Evolutionary conservation across 495 filamentous ascomycete genomes (phyloP).

Genomic region (Penicillium alfredii): DNA sequence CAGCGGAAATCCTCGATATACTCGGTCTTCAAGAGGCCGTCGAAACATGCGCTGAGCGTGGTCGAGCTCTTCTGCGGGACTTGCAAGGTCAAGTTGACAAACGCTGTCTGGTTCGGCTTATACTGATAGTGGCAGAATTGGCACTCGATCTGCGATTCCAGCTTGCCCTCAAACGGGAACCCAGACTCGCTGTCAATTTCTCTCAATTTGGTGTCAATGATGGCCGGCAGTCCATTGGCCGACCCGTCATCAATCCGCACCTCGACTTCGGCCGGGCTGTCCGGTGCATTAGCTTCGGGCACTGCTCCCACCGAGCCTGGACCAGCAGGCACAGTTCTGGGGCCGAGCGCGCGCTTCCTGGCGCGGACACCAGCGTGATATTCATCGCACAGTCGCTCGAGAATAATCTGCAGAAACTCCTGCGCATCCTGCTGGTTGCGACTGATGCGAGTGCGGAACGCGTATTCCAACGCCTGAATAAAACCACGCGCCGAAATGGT

Average conservation of each 20-base stretch:
- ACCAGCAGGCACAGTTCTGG: constrained; percentile 14
- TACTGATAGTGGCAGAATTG: constrained; percentile 83
- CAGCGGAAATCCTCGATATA: constrained; percentile 96
- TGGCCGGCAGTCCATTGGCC: constrained; percentile 33
- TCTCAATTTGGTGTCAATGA: constrained; percentile 40
- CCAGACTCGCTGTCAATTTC: constrained; percentile 56
- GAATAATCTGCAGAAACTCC: constrained; percentile 90
- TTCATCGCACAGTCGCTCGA: constrained; percentile 87
- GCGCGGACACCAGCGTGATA: constrained; percentile 79
- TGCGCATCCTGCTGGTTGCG: constrained; percentile 98
- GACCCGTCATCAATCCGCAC: constrained; percentile 41
- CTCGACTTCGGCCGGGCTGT: constrained; percentile 28
- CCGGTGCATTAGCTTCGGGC: constrained; percentile 12
- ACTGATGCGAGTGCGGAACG: constrained; percentile 84
- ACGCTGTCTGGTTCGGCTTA: constrained; percentile 71
- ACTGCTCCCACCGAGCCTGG: constrained; percentile 11
- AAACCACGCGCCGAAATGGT: constrained; percentile 83
- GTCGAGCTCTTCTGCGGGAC: constrained; percentile 73
- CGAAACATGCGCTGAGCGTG: constrained; percentile 71
- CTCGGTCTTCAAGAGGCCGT: constrained; percentile 89
- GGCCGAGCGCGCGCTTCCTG: constrained; percentile 38
- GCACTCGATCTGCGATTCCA: constrained; percentile 92
- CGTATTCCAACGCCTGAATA: constrained; percentile 70
- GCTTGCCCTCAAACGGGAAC: constrained; percentile 78
- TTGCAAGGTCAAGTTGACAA: constrained; percentile 87